Base-by-base conservation (phyloP, 1,284 basidiomycete species). In the Kwoniella shivajii region DNA sequence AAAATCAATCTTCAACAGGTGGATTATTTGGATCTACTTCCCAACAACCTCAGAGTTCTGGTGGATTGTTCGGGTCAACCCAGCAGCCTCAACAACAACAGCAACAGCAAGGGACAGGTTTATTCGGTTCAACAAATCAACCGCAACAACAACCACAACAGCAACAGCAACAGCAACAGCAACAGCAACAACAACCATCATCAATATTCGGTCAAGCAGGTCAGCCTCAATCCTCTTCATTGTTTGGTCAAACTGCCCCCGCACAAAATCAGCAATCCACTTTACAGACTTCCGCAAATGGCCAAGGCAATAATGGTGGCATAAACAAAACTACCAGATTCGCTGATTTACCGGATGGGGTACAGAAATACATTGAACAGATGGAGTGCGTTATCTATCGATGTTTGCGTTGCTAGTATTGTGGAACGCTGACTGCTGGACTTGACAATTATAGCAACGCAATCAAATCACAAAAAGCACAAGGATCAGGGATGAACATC, bases 321-420 rank as follows among this genome's bases (percentile, higher is more conserved):
- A 30, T 73, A 31, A 65, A 46, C 48, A 75, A 74, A 59, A 61
- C 58, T 10, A 72, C 72, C 13, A 73, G 69, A 55, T 75, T 73
- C 49, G 59, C 73, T 2, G 75, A 77, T 38, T 53, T 74, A 11
- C 73, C 73, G 0, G 73, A 72, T 39, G 26, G 48, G 4, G 52
- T 53, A 2, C 75, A 77, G 59, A 73, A 72, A 61, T 55, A 50
- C 20, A 66, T 77, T 27, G 73, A 75, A 50, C 58, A 67, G 55
- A 58, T 77, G 37, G 73, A 77, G 72, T 76, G 48, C 59, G 74
- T 65, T 0, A 5, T 20, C 6, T 4, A n/a, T 13, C 6, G 10
- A 6, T 33, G 22, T 31, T 11, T 26, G 18, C 20, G 26, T 31
- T 57, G 20, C 18, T 30, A 27, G 5, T 6, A 39, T 22, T 14